Conservation (phyloP, 768 basidiomycete species). For the Lactarius sp. region DNA sequence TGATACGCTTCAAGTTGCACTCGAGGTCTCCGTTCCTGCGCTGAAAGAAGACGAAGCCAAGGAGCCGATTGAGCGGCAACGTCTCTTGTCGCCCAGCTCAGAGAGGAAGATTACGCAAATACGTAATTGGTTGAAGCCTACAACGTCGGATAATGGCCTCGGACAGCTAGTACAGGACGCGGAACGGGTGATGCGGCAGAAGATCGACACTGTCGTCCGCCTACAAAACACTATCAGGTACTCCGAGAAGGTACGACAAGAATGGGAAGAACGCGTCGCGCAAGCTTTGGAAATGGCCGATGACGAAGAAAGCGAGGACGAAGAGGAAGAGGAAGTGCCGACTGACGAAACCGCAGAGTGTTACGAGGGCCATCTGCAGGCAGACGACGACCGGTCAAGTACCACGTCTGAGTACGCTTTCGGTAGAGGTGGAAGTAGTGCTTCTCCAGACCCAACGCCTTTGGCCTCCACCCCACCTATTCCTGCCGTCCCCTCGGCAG, state of each 20-base stretch:
- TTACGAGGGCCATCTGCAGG: conserved; percentile 25
- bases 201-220: conserved; percentile 90
- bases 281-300: conserved; percentile 54
- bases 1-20: conserved; percentile 73
- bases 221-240: conserved; percentile 97
- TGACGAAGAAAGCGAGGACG: conserved; percentile 40
- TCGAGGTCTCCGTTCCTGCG: conserved; percentile 80
- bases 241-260: conserved; percentile 93
- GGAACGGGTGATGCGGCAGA: conserved; percentile 85
- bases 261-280: conserved; percentile 91
- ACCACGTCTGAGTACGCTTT: conserved; percentile 64
- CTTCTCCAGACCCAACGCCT: conserved; percentile 63
- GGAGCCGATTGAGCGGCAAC: conserved; percentile 89
- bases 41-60: conserved; percentile 89
- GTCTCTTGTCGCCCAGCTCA: conserved; percentile 82
- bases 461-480: conserved; percentile 51
- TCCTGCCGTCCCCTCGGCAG: conserved; percentile 22
- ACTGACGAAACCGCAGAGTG: conserved; percentile 25
- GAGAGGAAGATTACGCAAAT: conserved; percentile 83
- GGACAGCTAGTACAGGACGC: conserved; percentile 80
- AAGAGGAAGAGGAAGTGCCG: conserved; percentile 36
- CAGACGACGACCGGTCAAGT: conserved; percentile 50
- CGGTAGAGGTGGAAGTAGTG: conserved; percentile 32
- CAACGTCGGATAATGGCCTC: conserved; percentile 81
- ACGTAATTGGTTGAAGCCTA: conserved; percentile 81